Base-by-base conservation (phyloP, 2,329 filamentous ascomycete species). In the Fusarium concolor region DNA sequence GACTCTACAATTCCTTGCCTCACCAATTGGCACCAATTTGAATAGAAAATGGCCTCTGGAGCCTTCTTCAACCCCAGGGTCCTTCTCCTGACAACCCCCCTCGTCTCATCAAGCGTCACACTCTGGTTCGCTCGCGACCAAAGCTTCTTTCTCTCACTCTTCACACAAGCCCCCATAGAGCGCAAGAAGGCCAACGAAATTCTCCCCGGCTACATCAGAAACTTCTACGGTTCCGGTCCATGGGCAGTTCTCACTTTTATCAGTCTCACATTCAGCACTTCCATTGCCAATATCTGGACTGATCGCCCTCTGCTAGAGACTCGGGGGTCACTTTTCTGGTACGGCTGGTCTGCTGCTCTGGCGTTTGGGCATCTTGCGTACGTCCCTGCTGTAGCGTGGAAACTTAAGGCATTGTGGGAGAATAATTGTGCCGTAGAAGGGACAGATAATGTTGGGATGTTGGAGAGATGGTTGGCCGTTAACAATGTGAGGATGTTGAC, bases 51-150 rank as follows among this genome's bases (percentile, higher is more conserved):
- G 80, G 79, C 80, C 31, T 80, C 79, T 2, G 72, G 73, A 17
- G 61, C 67, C 39, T 79, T 82, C 71, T 76, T 79, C 68, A 77
- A 81, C 66, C 77, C 78, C 12, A 70, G 78, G 43, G 76, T 77
- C 9, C 59, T 74, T 39, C 76, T 85, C 33, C 79, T 83, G 44
- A 69, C 82, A 18, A 76, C 81, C 3, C 84, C 84, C 1, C 74
- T 85, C 24, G 66, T 85, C 65, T 81, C 82, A n/a, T 81, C 82
- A 5, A 83, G 83, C 3, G 79, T 79, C 68, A 79, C 82, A 1
- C 76, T 85, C 50, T 77, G 80, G 68, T 84, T 78, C 75, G 80
- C 82, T 15, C 75, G 76, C 39, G 82, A 84, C 73, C 82, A 84
- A 64, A 77, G 80, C 62, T 67, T 79, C 50, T 83, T 84, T 72